Base-by-base conservation (phyloP, 2,329 filamentous ascomycete species). In the Rutstroemia sp. region DNA sequence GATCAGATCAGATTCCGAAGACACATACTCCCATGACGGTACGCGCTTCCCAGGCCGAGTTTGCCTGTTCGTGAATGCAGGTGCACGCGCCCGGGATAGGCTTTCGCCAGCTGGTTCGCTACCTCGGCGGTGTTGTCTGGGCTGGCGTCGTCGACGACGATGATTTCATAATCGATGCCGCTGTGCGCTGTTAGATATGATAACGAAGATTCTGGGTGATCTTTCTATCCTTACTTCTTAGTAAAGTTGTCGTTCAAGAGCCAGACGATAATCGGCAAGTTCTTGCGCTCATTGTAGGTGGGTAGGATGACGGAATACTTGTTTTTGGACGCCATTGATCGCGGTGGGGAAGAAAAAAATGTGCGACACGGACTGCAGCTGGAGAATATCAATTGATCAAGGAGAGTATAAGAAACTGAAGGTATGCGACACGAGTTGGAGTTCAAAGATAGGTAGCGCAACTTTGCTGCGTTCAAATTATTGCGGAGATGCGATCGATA, bases 231-330 rank as follows among this genome's bases (percentile, higher is more conserved):
- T 62, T 78, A 96, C 92, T 88, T 80, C 73, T 95, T 84, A 51
- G 86, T 89, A 73, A 97, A 97, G 61, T 87, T 96, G 72, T 86
- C 87, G 76, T 95, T 89, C 64, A 99, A 81, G 73, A 99, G 78
- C 89, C 91, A 97, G 69, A 87, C 83, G 71, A 97, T 90, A 72
- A 99, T 94, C 68, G 94, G 94, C 64, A 99, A 84, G 76, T 99
- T 99, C 73, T 85, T 86, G 71, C 94, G 89, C 82, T 99, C 94
- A 73, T 99, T 97, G 83, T 96, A 99, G 60, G 94, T 99, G 57
- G 94, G 94, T 63, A 99, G 84, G 70, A 99, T 92, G 71, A 99
- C 87, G 64, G 92, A 96, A 81, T 96, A 99, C 76, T 92, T 95
- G 80, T 94, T 79, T 64, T 78, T 76, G 49, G 72, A 64, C 49